Base-by-base conservation (phyloP, 306 rosid genomes). In the Arachis stenosperma region DNA sequence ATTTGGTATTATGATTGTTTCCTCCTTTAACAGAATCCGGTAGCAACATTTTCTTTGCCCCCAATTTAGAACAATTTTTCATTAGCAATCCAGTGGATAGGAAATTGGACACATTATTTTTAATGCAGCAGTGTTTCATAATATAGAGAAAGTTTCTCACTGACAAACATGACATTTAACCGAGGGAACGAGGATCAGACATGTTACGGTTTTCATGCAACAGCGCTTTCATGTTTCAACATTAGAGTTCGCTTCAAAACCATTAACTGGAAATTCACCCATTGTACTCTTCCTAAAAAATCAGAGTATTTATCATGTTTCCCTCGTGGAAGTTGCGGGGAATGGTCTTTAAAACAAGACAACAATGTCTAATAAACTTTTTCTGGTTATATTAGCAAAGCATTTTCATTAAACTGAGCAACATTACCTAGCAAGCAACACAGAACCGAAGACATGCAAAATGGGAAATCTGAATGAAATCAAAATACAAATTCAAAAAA, bases 91-190 rank as follows among this genome's bases (percentile, higher is more conserved):
- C 56, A 43, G 27, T 42, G 41, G 33, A 30, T 9, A 67, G 9
- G 52, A 53, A 29, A 74, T 43, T 60, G 53, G 37, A 74, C 65
- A 61, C 36, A 72, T 69, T 6, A 39, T 60, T 15, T 74, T 61
- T 54, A 55, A 80, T 39, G 73, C 68, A 75, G 70, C 48, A 43
- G 40, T 46, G 53, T 41, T 65, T 75, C 54, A 63, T 37, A 61
- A 41, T 59, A 3, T 69, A 74, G 50, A 74, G 52, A 66, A 65
- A 79, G 57, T 22, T 8, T 54, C 30, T 15, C 17, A 50, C 42
- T 36, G 7, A 58, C 70, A 67, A 66, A 40, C 47, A 48, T 17
- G 10, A 5, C 55, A 47, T 65, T 42, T 40, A 57, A 71, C 36
- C 8, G 7, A 29, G 69, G 65, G 65, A 51, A 14, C 41, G 15